phyloP scores from a whole-genome alignment of 2,329 filamentous ascomycete species.

The Colletotrichum sp. region DNA sequence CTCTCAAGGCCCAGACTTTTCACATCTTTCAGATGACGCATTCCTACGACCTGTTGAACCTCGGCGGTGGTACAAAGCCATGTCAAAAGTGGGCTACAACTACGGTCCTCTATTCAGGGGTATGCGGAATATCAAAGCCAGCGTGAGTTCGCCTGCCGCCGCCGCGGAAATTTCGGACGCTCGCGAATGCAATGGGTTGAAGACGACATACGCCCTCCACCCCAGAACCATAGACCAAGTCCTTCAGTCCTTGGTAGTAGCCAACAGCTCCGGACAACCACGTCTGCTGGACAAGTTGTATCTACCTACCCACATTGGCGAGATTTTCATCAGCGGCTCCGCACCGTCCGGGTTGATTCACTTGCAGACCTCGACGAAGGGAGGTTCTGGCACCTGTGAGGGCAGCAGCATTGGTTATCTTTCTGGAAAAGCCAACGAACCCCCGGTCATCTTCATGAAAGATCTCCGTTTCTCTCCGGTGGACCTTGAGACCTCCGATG shows the following conservation, averaged over 20 bases:
- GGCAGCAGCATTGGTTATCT: not conserved
- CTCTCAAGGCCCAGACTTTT: not conserved
- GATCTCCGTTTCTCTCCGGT: not conserved
- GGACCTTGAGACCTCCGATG: not conserved
- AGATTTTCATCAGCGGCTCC: not conserved
- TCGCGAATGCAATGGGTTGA: not conserved
- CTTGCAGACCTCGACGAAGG: not conserved
- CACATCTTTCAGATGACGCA: fast-evolving
- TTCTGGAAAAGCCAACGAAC: not conserved
- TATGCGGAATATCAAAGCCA: not conserved
- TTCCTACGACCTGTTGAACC: not conserved
- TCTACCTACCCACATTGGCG: not conserved
- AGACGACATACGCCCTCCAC: not conserved
- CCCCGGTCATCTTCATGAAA: not conserved
- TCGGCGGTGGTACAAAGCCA: not conserved
- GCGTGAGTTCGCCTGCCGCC: not conserved
- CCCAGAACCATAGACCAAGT: not conserved
- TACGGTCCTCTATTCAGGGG: not conserved
- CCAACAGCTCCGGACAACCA: not conserved
- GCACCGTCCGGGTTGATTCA: not conserved
- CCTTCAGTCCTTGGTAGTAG: not conserved
- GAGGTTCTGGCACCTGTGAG: not conserved
- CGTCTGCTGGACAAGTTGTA: not conserved
- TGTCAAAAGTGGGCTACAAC: not conserved
- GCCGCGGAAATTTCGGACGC: not conserved